Conservation (phyloP, 441 rosid species). For the Bocquillonia castaneifolia region DNA sequence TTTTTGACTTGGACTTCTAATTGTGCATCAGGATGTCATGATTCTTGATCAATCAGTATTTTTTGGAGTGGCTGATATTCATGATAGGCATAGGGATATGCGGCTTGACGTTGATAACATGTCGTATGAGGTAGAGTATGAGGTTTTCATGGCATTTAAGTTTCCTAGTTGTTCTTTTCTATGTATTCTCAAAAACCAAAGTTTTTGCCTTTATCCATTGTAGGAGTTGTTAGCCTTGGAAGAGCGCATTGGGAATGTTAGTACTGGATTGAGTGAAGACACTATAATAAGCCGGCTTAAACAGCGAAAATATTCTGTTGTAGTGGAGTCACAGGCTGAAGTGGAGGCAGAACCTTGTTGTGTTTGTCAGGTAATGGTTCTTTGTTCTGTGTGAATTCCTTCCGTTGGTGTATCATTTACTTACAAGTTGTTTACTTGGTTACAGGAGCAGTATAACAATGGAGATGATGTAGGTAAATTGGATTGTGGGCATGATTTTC, state of each 20-base stretch:
- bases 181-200: not conserved
- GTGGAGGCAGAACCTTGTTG: slow-evolving; percentile 80
- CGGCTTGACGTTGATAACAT: slow-evolving; percentile 95
- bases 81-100: slow-evolving; percentile 91
- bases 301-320: slow-evolving; percentile 32
- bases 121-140: slow-evolving; percentile 70
- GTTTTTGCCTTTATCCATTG: not conserved
- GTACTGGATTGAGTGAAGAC: slow-evolving; percentile 78
- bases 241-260: slow-evolving; percentile 89
- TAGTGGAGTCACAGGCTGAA: slow-evolving; percentile 13
- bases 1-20: slow-evolving; percentile 13
- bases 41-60: slow-evolving; percentile 65
- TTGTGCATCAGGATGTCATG: slow-evolving; percentile 64
- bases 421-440: slow-evolving; percentile 8
- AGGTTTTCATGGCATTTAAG: not conserved
- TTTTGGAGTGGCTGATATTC: slow-evolving; percentile 54
- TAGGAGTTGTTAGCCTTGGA: slow-evolving; percentile 84
- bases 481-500: slow-evolving; percentile 79
- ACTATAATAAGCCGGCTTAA: slow-evolving; percentile 43
- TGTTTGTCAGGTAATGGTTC: slow-evolving; percentile 64
- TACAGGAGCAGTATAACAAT: slow-evolving; percentile 70
- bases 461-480: slow-evolving; percentile 67
- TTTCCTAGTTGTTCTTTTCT: not conserved
- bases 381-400: not conserved
- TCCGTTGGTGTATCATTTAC: not conserved